These are phyloP conservation scores for Citrullus colocynthis DNA, from an alignment of 306 rosid species.

Conservation along the genomic window DNA sequence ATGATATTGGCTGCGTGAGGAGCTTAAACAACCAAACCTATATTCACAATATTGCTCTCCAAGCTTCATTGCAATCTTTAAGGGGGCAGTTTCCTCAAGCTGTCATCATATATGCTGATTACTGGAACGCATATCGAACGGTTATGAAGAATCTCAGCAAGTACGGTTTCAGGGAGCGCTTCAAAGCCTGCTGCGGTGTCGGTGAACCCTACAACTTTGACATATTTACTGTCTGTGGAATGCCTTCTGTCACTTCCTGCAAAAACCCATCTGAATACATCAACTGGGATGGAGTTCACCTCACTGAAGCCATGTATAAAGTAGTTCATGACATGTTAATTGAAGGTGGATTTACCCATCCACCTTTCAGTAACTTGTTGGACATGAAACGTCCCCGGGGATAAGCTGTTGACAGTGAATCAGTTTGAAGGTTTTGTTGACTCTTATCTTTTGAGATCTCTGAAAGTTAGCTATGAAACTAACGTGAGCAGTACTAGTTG, in stretches of 20 bases:
- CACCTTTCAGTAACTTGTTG: constrained; percentile 51
- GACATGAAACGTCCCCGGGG: constrained; percentile 38
- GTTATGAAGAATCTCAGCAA: constrained; percentile 43
- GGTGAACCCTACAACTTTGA: constrained; percentile 53
- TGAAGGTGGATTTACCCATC: constrained; percentile 46
- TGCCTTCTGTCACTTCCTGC: constrained; percentile 36
- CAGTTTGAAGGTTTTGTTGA: not conserved
- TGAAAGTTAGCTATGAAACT: not conserved
- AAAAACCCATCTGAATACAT: constrained; percentile 46
- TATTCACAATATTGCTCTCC: constrained; percentile 40
- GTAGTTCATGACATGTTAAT: constrained; percentile 57
- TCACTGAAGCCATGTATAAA: constrained; percentile 90
- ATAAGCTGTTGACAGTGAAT: not conserved
- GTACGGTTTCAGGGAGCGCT: constrained; percentile 48
- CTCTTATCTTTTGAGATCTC: not conserved
- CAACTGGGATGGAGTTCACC: constrained; percentile 97
- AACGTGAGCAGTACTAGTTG: not conserved
- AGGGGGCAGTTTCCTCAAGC: constrained; percentile 54
- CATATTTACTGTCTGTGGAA: constrained; percentile 47
- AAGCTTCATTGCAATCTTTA: constrained; percentile 32
- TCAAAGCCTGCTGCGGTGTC: constrained; percentile 67
- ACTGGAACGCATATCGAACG: constrained; percentile 49
- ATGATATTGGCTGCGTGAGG: constrained; percentile 64
- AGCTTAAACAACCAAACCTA: constrained; percentile 47
- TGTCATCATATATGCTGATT: constrained; percentile 58